A percentile compares a stretch with the other conserved stretches of the same genome.
Conservation (phyloP, 306 rosid species). For the Mimosa pudica region DNA sequence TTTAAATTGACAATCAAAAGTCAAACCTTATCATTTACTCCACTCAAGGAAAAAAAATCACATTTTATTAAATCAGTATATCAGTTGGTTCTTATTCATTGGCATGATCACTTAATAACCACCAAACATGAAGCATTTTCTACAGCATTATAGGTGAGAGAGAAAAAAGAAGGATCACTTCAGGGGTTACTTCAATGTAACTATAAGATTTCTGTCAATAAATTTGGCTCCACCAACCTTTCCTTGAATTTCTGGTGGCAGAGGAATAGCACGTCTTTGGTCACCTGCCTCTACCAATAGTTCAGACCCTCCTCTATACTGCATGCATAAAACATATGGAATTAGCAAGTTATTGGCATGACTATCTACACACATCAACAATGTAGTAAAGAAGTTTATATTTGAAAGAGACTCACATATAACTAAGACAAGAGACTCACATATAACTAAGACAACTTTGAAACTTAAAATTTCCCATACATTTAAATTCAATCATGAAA, state of each 20-base stretch:
- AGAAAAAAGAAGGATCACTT: constrained; percentile 4
- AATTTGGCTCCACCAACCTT: constrained; percentile 97
- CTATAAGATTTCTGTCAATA: constrained; percentile 68
- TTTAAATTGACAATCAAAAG: not conserved
- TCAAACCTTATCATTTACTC: not conserved
- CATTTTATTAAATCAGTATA: not conserved
- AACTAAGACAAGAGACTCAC: not conserved
- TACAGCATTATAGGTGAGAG: constrained; percentile 14
- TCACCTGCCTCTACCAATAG: constrained; percentile 97
- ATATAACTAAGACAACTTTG: not conserved
- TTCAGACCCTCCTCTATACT: constrained; percentile 96
- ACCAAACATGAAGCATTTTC: not conserved
- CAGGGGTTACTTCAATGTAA: constrained; percentile 57
- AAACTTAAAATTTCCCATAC: not conserved
- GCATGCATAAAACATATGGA: constrained; percentile 37
- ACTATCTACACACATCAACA: not conserved
- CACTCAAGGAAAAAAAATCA: not conserved
- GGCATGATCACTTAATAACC: constrained; percentile 21
- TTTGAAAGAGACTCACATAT: not conserved
- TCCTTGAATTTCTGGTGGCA: constrained; percentile 84
- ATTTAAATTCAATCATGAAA: not conserved
- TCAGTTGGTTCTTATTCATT: not conserved
- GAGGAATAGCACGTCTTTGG: constrained; percentile 82
- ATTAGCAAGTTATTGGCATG: constrained; percentile 30
- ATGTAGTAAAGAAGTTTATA: not conserved